Evolutionary conservation across 106 monocot species (phyloP).

Genomic region (Alisma plantagoaquatica): DNA sequence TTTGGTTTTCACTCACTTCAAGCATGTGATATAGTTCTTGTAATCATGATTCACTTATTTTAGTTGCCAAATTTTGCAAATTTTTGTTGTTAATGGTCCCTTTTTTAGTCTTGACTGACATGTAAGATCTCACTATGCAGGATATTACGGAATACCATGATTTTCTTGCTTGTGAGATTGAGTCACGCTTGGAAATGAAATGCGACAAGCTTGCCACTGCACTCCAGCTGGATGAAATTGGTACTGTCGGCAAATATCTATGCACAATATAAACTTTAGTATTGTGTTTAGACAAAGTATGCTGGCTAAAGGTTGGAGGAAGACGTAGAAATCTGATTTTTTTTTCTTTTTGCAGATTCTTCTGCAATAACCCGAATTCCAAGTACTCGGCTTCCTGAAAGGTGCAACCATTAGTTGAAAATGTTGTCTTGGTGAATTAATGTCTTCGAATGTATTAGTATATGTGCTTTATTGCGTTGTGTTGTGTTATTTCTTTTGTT

Average conservation of each 20-base stretch:
- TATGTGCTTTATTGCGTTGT: no score
- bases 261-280: background rate
- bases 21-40: no score
- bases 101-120: no score
- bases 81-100: no score
- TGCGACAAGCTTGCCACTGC: conserved; percentile 70
- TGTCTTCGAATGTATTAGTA: no score
- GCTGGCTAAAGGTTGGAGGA: no score
- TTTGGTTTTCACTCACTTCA: no score
- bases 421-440: background rate
- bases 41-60: no score
- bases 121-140: conserved; percentile 26
- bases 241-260: conserved; percentile 26
- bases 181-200: conserved; percentile 70
- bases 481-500: no score
- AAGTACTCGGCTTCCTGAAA: conserved; percentile 82
- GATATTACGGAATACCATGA: conserved; percentile 77
- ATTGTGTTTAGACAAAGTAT: no score
- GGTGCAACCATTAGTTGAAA: conserved; percentile 28
- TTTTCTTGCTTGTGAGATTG: conserved; percentile 64
- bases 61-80: no score
- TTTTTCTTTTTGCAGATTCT: conserved; percentile 42
- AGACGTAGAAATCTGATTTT: no score
- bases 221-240: conserved; percentile 55
- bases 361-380: conserved; percentile 73